Evolutionary conservation across 805 yeast species (phyloP), one percentile per base, ranked within the genome.

Genomic region (Komagataella kurtzmanii): DNA sequence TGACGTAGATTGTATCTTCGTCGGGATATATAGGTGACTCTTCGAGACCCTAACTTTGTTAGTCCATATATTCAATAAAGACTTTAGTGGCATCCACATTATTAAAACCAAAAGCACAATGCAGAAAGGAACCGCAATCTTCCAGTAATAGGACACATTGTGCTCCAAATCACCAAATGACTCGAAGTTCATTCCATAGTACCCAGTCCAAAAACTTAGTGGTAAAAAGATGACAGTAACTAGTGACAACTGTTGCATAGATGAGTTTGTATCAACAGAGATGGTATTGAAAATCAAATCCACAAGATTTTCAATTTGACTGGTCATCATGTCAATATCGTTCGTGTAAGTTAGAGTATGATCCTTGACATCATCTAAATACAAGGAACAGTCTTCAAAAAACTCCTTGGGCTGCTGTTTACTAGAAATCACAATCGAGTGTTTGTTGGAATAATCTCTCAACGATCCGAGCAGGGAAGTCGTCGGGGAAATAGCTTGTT

Each of bases 161-260:
- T 65, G 53, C 14, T 67, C 57, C 45, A 77, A 59, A 49, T 71
- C 69, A 3, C 66, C 67, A 55, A 77, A 77, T 6, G 58, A 53
- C 24, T 63, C 60, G 58, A 77, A 77, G 57, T 77, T 77, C 81
- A 77, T 77, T 17, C 81, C 81, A 53, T 75, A 80, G 58, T 77
- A 80, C 10, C 84, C 83, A 1, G 83, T 77, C 72, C 81, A 69
- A 58, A 80, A 80, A 4, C 80, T 72, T 51, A 80, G 59, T 4
- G 85, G 85, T 44, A 80, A 65, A 56, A 80, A 79, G 12, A 80
- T 71, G 12, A 80, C 83, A 1, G 83, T 75, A 7, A 80, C 76
- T 44, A 80, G 59, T 6, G 83, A 75, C 46, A 80, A 65, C 59
- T 73, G 71, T 50, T 71, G 69, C 73, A 80, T 79, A 3, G 83